Evolutionary conservation across 202 grass and related monocot species (phyloP), one percentile per base, ranked within the genome.

Genomic region (Eragrostis tef): DNA sequence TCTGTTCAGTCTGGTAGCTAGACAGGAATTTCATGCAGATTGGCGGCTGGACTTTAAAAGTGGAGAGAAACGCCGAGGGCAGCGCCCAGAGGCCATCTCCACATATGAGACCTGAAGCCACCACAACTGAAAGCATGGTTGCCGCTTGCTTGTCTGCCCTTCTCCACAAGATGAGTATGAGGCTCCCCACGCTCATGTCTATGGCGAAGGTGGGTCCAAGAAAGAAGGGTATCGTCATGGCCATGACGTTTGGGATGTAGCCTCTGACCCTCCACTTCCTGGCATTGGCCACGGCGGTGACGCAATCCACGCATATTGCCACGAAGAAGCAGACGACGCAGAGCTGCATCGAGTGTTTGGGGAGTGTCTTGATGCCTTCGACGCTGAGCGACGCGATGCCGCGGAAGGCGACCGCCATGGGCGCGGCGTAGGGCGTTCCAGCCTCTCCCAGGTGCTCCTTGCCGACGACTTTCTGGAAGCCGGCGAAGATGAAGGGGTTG

Each of bases 21-120:
- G 74, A 86, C 7, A 89, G 75, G 80, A 89, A 91, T 27, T 91
- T 94, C 91, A 94, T 89, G 63, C 88, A 86, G 14, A 89, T 79
- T 0, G 83, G 88, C 1, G 83, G 88, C 68, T 89, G 6, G 5
- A 89, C 69, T 73, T 70, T 20, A 31, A 86, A 74, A 44, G 82
- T 79, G 22, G 74, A 3, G 43, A 83, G 83, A 7, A 89, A 2
- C 63, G 74, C 54, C 7, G 74, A 79, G 1, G 88, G 79, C 79
- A 83, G 47, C 15, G 62, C 60, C 84, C 84, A 89, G 34, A 89
- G 41, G 0, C 83, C 87, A 10, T 89, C 87, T 24, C 87, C 87
- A 25, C 83, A 89, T 42, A 78, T 86, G 13, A 89, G 14, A 25
- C 87, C 87, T 31, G 87, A 82, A 5, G 83, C 87, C 34, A 74